Evolutionary conservation across 2,329 filamentous ascomycete genomes (phyloP).

Genomic region (Xylariaceae sp.): DNA sequence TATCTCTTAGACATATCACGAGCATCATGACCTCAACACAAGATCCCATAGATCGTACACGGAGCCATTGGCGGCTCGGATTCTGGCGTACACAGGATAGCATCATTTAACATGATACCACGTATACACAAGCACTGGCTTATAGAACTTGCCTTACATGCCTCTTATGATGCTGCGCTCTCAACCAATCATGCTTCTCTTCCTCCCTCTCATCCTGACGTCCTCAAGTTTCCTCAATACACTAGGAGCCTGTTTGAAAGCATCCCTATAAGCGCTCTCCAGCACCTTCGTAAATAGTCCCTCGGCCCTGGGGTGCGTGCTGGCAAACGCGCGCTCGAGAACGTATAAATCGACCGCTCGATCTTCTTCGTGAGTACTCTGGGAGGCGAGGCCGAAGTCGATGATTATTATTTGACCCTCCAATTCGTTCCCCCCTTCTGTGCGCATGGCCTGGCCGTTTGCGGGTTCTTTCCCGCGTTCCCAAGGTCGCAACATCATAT

Average conservation of each 20-base stretch:
- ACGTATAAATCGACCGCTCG: slow-evolving; percentile 95
- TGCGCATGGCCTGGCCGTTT: slow-evolving; percentile 2
- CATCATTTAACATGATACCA: too few species aligned
- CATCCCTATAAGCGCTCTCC: slow-evolving; percentile 62
- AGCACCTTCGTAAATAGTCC: slow-evolving; percentile 70
- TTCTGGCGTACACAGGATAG: too few species aligned
- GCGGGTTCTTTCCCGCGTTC: slow-evolving; percentile 17
- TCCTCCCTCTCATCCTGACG: slow-evolving; percentile 87
- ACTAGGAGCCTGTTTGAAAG: slow-evolving; percentile 68
- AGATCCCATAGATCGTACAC: too few species aligned
- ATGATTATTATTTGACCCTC: slow-evolving; percentile 83
- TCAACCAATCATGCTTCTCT: slow-evolving; percentile 93
- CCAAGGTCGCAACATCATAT: slow-evolving; percentile 72
- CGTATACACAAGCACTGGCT: too few species aligned
- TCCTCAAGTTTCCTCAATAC: slow-evolving; percentile 84
- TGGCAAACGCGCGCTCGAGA: slow-evolving; percentile 87
- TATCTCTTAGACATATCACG: too few species aligned
- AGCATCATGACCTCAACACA: too few species aligned
- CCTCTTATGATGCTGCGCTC: too few species aligned
- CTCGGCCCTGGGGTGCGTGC: slow-evolving; percentile 86
- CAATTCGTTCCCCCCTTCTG: slow-evolving; percentile 31
- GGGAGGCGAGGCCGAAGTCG: slow-evolving; percentile 86
- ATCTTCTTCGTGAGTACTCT: slow-evolving; percentile 82
- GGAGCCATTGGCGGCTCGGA: too few species aligned
- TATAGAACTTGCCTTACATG: too few species aligned